Evolutionary conservation across 495 filamentous ascomycete genomes (phyloP), one percentile per base, ranked within the genome.

Genomic region (Penicillium herquei): DNA sequence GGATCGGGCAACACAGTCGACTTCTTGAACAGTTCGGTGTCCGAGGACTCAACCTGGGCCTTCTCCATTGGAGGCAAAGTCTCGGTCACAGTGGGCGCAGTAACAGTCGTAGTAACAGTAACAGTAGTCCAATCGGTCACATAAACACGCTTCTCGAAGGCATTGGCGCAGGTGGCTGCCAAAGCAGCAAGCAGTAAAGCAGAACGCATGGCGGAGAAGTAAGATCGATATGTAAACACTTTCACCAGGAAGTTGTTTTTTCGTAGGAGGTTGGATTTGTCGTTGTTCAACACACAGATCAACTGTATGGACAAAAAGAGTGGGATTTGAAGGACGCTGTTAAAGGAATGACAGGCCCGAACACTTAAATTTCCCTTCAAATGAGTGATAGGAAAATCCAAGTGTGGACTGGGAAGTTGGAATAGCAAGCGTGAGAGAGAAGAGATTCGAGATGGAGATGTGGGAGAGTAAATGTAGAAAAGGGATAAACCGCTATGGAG

Each of bases 71-170:
- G 43, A 16, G 51, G 43, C 12, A 64, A 30, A 44, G 52, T 57
- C 32, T 54, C 55, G 52, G 65, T 57, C 32, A 66, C 56, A 45
- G 68, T 65, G 49, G 73, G 59, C 30, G 66, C 79, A 50, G 82
- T 87, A 59, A 87, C 79, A n/a, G 81, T 85, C 58, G 83, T 77
- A 47, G 81, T 86, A 59, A 87, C 74, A 63, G 81, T 83, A 44
- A 87, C 80, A 32, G 75, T 65, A 32, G 84, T 81, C 68, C 78
- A 74, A 30, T 82, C 73, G 47, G 78, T 83, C 59, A 81, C 73
- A 49, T 80, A 64, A 60, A 74, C 76, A 51, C 83, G 81, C 70
- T 81, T 78, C 53, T 82, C 74, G 54, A 68, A 42, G 16, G 87
- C 88, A 48, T 69, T 76, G 55, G 82, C 85, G 57, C 83, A 61